phyloP scores from a whole-genome alignment of 805 yeast species.

The Candida tibetensis region DNA sequence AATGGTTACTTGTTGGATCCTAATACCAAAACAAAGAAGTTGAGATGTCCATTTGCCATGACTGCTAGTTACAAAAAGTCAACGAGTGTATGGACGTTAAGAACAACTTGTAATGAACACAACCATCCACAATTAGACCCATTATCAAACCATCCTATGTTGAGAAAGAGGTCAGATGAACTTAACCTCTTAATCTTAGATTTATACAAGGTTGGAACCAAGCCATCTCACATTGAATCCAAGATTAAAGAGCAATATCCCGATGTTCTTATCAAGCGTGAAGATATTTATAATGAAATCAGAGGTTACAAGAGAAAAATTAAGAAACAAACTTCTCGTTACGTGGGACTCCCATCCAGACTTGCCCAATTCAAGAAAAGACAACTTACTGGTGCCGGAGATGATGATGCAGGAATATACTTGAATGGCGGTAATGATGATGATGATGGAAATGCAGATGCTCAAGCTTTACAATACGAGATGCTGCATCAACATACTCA shows the following conservation, averaged over 20 bases:
- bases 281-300: slow-evolving; percentile 57
- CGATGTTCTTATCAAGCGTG: slow-evolving; percentile 53
- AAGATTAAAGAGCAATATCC: slow-evolving; percentile 51
- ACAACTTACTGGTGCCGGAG: slow-evolving; percentile 10
- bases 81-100: slow-evolving; percentile 49
- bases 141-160: slow-evolving; percentile 53
- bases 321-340: slow-evolving; percentile 37
- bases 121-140: slow-evolving; percentile 60
- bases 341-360: slow-evolving; percentile 15
- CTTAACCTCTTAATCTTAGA: slow-evolving; percentile 51
- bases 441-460: slow-evolving; percentile 18
- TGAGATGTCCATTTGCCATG: slow-evolving; percentile 58
- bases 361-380: slow-evolving; percentile 23
- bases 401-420: slow-evolving; percentile 11
- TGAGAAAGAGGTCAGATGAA: slow-evolving; percentile 52
- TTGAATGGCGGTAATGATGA: slow-evolving; percentile 11
- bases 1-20: slow-evolving; percentile 38
- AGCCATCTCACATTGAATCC: slow-evolving; percentile 52
- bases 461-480: slow-evolving; percentile 20
- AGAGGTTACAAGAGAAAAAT: slow-evolving; percentile 53
- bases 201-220: slow-evolving; percentile 52
- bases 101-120: slow-evolving; percentile 54
- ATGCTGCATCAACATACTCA: slow-evolving; percentile 23
- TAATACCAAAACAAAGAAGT: slow-evolving; percentile 47
- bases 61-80: slow-evolving; percentile 53